These are phyloP conservation scores for Hylodesmum podocarpum DNA, from an alignment of 306 rosid species.

Conservation along the genomic window DNA sequence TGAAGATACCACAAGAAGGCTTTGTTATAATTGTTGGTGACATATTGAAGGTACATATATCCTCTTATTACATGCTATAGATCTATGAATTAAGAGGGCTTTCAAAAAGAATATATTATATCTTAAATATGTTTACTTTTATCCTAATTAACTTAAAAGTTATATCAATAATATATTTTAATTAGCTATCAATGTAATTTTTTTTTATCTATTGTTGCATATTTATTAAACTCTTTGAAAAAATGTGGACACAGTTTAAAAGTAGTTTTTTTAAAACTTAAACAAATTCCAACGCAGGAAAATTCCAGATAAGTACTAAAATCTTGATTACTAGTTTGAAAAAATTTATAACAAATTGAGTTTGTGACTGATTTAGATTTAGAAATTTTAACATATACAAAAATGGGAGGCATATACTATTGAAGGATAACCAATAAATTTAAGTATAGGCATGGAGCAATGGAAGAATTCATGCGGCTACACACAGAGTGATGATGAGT, in stretches of 20 bases:
- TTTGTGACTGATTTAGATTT: neutral
- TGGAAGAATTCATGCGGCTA: slow-evolving; percentile 51
- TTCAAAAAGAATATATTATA: too few species aligned
- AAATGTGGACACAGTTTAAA: too few species aligned
- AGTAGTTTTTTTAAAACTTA: too few species aligned
- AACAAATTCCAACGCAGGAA: neutral
- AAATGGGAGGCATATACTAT: neutral
- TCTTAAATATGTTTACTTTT: too few species aligned
- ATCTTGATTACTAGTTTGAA: neutral
- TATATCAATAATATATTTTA: too few species aligned
- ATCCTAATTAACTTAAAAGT: too few species aligned
- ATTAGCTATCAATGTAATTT: too few species aligned
- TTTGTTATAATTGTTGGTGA: slow-evolving; percentile 54
- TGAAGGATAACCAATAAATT: neutral
- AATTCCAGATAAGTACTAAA: neutral
- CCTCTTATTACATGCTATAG: neutral
- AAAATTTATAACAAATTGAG: too few species aligned
- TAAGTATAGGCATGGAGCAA: slow-evolving; percentile 75
- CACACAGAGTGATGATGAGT: slow-evolving; percentile 51
- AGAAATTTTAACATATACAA: neutral
- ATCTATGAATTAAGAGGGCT: neutral
- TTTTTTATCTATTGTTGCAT: too few species aligned
- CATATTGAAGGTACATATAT: slow-evolving; percentile 40
- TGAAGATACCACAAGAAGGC: slow-evolving; percentile 36
- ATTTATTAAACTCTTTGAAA: too few species aligned